A percentile compares a stretch with the other conserved stretches of the same genome.
Conservation (phyloP, 2,329 filamentous ascomycete genomes). For the Colletotrichum chlorophyti region DNA sequence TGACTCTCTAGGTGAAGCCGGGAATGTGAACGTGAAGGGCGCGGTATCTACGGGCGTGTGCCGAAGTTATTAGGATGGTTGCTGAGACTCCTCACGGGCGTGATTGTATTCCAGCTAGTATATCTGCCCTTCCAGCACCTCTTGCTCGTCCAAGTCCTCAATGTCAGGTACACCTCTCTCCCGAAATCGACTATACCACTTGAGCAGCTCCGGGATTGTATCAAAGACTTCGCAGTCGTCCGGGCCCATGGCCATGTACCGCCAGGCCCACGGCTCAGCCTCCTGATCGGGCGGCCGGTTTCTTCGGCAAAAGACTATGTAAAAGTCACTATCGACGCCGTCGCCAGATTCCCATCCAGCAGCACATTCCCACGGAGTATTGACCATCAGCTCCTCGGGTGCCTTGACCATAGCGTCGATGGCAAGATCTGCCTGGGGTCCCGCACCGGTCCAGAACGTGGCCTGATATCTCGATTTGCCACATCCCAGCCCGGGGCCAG, state of each 20-base stretch:
- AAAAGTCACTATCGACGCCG: not conserved
- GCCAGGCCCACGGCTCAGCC: not conserved
- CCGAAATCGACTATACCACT: not conserved
- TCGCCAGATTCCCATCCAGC: not conserved
- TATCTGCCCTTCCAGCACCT: not conserved
- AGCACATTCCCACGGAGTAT: not conserved
- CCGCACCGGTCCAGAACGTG: not conserved
- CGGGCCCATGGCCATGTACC: not conserved
- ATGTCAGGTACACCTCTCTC: not conserved
- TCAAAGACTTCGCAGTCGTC: not conserved
- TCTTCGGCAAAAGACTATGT: not conserved
- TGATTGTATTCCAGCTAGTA: not conserved
- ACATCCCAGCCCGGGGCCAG: not conserved
- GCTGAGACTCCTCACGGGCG: too few species aligned
- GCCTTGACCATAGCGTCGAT: not conserved
- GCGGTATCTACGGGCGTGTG: too few species aligned
- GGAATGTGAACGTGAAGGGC: too few species aligned
- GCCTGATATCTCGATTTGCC: not conserved
- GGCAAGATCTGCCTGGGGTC: not conserved
- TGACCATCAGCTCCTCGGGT: not conserved
- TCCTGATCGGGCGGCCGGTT: not conserved
- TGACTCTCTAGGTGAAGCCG: too few species aligned
- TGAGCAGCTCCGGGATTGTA: not conserved
- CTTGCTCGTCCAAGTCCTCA: not conserved
- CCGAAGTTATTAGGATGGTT: too few species aligned